Base-by-base conservation (phyloP, 2,329 filamentous ascomycete genomes). In the Trichoderma hamatum region DNA sequence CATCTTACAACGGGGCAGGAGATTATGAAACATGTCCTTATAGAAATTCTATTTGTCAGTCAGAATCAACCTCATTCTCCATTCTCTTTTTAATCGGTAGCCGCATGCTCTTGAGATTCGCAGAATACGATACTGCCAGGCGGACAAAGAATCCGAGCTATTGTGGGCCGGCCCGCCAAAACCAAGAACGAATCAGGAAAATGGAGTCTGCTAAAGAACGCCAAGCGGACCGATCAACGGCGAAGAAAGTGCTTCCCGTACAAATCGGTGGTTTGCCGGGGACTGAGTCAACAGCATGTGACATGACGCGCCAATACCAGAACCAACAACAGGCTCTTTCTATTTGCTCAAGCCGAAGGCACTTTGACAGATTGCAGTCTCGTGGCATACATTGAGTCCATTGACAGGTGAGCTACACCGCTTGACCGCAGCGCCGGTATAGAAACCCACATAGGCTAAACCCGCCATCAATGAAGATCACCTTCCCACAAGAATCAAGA, bases 381-480 rank as follows among this genome's bases (percentile, higher is more conserved):
- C n/a, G n/a, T 46, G 19, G n/a, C 19, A 46, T 21, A 46, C 3
- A 46, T 10, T 4, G n/a, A 21, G 43, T 4, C 43, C 43, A 11
- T 46, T 46, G n/a, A 24, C n/a, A 28, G 21, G 13, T 54, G 30
- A n/a, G 36, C n/a, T 46, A 26, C 43, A 46, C 19, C 62, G n/a
- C n/a, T 56, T 26, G 28, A 56, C 34, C 34, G 26, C 36, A 32
- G 24, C 51, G 34, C 51, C n/a, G 36, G n/a, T 24, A 32, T 56
- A 30, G 26, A 43, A 43, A 13, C 7, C 32, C 13, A 32, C 51
- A 21, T 30, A 36, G 52, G 21, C n/a, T 43, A 64, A 64, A 39
- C 14, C 61, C 11, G 32, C 61, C 34, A 34, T 43, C 51, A 43
- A 43, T 43, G 49, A 64, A 55, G 34, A 64, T 64, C 61, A 19